Evolutionary conservation across 169 alveolate species (phyloP), one percentile per base, ranked within the genome.

Genomic region (Plasmodium knowlesi): DNA sequence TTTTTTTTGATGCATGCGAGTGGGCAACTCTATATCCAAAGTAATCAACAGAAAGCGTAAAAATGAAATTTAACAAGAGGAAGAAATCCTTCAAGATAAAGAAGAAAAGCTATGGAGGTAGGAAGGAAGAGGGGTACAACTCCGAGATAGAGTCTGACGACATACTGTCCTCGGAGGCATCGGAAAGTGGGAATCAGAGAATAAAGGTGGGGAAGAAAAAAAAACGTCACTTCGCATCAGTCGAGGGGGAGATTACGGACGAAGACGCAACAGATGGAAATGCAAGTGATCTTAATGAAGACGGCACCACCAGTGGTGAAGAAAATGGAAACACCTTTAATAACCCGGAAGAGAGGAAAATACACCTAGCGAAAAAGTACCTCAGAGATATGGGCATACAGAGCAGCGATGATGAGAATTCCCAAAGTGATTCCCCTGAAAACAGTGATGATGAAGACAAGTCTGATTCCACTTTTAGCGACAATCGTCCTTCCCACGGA

Each of bases 321-420:
- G 79, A 85, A 72, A 46, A 85, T 25, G 84, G 80, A 30, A 54
- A 86, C 67, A 43, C 32, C 3, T 86, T 74, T 43, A 86, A 86
- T 54, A 86, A 86, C 46, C 93, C 93, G 67, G 93, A 86, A 54
- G 93, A 86, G 67, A 74, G 93, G 80, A 86, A 86, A 86, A 86
- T 86, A 57, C 80, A 86, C 80, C 50, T 86, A 67, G 93, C 93
- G 12, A 86, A 86, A 86, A 86, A 86, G 67, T 86, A 86, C 81
- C 80, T 86, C 19, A 74, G 81, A 57, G 93, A 86, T 78, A 46
- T 86, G 85, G 93, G 93, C 22, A 43, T 86, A 53, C 46, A 86
- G 53, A 86, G 93, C n/a, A 74, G 73, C 19, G 86, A 86, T 74
- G 72, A 54, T 50, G 76, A 86, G 1, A 70, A 86, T 16, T 32